These are phyloP conservation scores for Fusarium begoniae DNA, from an alignment of 2,329 filamentous ascomycete genomes.

Conservation along the genomic window DNA sequence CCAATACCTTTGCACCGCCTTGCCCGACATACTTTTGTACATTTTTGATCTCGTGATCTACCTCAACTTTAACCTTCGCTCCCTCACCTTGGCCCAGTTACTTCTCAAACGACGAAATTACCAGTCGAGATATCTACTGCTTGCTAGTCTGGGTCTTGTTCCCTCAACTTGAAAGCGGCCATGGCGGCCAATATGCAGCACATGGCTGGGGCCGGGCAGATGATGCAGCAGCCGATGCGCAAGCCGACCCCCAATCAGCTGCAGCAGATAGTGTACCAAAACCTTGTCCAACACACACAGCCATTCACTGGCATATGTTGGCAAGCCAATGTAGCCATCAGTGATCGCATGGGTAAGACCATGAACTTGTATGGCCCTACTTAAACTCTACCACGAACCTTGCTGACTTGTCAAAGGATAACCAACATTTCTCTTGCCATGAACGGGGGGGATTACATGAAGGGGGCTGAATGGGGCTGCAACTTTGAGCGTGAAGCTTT, in stretches of 20 bases:
- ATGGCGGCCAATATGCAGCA: constrained; percentile 70
- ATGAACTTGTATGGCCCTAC: constrained; percentile 52
- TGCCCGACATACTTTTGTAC: background rate
- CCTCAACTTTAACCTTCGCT: background rate
- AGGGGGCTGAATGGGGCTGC: constrained; percentile 54
- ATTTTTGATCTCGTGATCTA: background rate
- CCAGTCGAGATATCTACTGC: constrained; percentile 4
- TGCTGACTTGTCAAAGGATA: constrained; percentile 51
- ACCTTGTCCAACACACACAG: constrained; percentile 48
- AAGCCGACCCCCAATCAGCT: constrained; percentile 45
- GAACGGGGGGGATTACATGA: constrained; percentile 51
- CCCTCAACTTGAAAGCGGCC: constrained; percentile 50
- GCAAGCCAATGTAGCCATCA: constrained; percentile 51
- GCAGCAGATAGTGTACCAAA: constrained; percentile 53
- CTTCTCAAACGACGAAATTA: background rate
- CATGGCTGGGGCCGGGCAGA: constrained; percentile 59
- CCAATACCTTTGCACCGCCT: constrained; percentile 18
- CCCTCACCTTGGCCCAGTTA: background rate
- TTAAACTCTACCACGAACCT: constrained; percentile 6
- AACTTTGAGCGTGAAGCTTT: constrained; percentile 60
- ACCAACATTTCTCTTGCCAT: constrained; percentile 61
- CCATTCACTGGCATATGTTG: constrained; percentile 48
- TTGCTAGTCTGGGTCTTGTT: constrained; percentile 33
- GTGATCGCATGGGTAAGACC: constrained; percentile 55
- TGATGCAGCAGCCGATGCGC: constrained; percentile 56